Base-by-base conservation (phyloP, 495 filamentous ascomycete genomes). In the Pyronema domesticum region DNA sequence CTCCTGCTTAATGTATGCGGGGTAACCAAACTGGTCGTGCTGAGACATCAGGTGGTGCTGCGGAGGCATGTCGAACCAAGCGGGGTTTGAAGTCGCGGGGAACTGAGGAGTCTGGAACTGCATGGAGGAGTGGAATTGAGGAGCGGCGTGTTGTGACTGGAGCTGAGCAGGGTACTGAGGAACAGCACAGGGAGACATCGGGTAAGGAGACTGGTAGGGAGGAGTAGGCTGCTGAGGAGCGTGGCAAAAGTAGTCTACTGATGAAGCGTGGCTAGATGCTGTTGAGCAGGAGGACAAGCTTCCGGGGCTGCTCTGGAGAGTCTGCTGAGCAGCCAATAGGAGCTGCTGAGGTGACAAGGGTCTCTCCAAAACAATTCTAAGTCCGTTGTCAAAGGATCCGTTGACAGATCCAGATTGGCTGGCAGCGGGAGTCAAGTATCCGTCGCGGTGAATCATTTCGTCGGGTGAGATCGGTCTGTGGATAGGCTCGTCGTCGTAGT, bases 301-400 rank as follows among this genome's bases (percentile, higher is more conserved):
- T 53, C 67, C 69, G 7, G 76, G 74, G 59, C 74, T 76, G 57
- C 60, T 71, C 46, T 74, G 72, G 17, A 72, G 61, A 39, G 71
- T 64, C 18, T 54, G 48, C 34, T 61, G 59, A 10, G 63, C 57
- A 19, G 57, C 59, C 39, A 58, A 59, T n/a, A 66, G 45, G 23
- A 65, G 40, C 33, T 66, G 63, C 36, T 66, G 57, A 19, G 58
- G 60, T 6, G 68, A 56, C 52, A 70, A 65, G 36, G 61, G 65
- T 30, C 23, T 30, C 17, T 63, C 55, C 36, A 65, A 62, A 3
- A 63, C 60, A 7, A 65, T 64, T 46, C 70, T 73, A n/a, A 72
- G 58, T 40, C 50, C 50, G 17, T 70, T 71, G 51, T 76, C 71
- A 39, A 72, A 68, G 2, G 66, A 65, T 63, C 34, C 67, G 60